These are phyloP conservation scores for Scytalidium sp. DNA, from an alignment of 2,329 filamentous ascomycete species.

Conservation along the genomic window DNA sequence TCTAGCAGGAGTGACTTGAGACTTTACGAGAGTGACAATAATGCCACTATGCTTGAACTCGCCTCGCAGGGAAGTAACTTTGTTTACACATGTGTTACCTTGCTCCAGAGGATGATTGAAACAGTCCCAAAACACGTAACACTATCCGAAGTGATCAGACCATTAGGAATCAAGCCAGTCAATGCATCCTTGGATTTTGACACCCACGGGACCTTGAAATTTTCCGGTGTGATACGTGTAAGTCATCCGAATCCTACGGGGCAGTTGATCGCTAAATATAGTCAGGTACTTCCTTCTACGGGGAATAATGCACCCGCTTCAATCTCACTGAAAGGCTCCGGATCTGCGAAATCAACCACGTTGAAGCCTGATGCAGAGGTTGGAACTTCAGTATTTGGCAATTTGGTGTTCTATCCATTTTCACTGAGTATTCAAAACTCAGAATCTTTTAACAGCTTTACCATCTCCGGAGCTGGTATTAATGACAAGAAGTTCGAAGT, in stretches of 20 bases:
- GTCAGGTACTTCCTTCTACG: conserved; percentile 7
- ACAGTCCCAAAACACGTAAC: conserved; percentile 48
- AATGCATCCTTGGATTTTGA: conserved; percentile 25
- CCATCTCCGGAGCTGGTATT: not conserved
- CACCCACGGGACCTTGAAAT: conserved; percentile 8
- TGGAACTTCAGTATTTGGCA: conserved; percentile 14
- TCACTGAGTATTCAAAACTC: conserved; percentile 3
- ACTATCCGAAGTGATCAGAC: conserved; percentile 48
- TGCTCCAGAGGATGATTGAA: conserved; percentile 59
- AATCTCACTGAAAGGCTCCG: conserved; percentile 3
- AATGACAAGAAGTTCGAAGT: conserved; percentile 9
- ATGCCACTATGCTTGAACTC: conserved; percentile 50
- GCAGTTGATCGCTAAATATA: not conserved
- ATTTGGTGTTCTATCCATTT: conserved; percentile 17
- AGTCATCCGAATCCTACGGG: not conserved
- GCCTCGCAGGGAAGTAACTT: conserved; percentile 40
- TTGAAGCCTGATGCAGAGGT: conserved; percentile 9
- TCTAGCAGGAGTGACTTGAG: conserved; percentile 51
- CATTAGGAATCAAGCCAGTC: conserved; percentile 57
- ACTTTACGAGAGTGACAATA: conserved; percentile 52
- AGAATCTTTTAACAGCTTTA: conserved; percentile 11
- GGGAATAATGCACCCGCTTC: not conserved
- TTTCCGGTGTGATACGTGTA: conserved; percentile 19
- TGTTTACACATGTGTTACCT: conserved; percentile 41
- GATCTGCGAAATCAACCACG: not conserved